Percentiles rank a stretch among this genome's conserved stretches.
Evolutionary conservation across 202 grass and related monocot genomes (phyloP).

Genomic region (Bolboschoenoplectus hybrid): DNA sequence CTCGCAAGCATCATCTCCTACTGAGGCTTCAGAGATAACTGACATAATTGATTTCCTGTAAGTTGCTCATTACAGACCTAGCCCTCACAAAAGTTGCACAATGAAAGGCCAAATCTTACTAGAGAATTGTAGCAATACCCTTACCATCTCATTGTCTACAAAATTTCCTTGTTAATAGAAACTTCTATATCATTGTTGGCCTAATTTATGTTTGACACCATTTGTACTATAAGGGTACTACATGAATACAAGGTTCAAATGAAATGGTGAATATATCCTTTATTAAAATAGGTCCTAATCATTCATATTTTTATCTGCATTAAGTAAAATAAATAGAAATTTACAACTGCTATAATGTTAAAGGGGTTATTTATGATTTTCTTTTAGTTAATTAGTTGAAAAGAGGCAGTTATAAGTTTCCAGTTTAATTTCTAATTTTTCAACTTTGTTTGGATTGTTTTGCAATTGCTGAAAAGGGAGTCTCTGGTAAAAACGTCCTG

Average conservation of each 20-base stretch:
- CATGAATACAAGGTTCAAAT: background rate
- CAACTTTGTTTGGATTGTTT: slow-evolving; percentile 1
- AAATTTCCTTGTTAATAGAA: background rate
- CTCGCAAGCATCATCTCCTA: slow-evolving; percentile 63
- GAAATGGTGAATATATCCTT: background rate
- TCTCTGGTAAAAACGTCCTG: background rate
- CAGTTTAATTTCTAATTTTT: background rate
- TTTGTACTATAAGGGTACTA: background rate
- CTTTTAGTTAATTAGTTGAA: slow-evolving; percentile 16
- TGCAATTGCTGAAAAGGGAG: background rate
- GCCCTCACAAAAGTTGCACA: background rate
- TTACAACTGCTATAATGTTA: background rate
- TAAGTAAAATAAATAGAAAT: slow-evolving; percentile 16
- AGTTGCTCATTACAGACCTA: slow-evolving; percentile 40
- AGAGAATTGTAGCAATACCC: background rate
- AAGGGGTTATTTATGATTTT: slow-evolving; percentile 5
- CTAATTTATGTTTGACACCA: background rate
- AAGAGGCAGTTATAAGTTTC: background rate
- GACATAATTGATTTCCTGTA: slow-evolving; percentile 98
- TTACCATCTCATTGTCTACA: background rate
- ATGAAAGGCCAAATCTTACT: background rate
- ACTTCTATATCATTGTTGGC: slow-evolving; percentile 23
- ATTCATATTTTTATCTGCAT: slow-evolving; percentile 18
- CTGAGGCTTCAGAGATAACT: slow-evolving; percentile 78
- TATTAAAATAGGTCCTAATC: background rate